These are phyloP conservation scores for Crataegus laevigata DNA, from an alignment of 306 rosid species.

Conservation along the genomic window DNA sequence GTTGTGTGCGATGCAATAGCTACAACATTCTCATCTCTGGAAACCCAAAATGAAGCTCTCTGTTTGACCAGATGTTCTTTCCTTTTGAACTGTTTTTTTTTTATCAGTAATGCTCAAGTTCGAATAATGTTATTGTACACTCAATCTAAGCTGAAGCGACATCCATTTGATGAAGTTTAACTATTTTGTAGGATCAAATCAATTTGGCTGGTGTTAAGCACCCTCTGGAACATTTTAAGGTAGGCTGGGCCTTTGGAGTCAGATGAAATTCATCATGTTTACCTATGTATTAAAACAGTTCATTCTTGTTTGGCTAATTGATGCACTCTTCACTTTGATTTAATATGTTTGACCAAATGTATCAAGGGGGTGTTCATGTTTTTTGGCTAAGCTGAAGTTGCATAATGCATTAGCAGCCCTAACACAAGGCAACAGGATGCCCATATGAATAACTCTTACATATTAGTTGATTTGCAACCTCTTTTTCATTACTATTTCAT, in stretches of 20 bases:
- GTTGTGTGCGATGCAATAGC: not conserved
- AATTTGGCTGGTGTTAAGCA: conserved; percentile 73
- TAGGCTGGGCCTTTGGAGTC: conserved; percentile 12
- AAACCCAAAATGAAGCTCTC: not conserved
- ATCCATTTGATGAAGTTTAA: not conserved
- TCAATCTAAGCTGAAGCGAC: not conserved
- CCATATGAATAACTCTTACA: no score
- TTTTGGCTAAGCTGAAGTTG: not conserved
- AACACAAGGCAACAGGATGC: no score
- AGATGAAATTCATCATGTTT: not conserved
- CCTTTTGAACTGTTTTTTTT: not conserved
- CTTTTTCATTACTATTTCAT: no score
- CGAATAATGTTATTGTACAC: not conserved
- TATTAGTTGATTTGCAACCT: no score
- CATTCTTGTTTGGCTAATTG: not conserved
- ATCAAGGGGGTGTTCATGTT: not conserved
- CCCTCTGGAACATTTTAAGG: conserved; percentile 81
- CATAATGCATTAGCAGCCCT: no score
- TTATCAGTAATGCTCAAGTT: not conserved
- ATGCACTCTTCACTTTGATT: not conserved
- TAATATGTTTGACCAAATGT: not conserved
- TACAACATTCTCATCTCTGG: not conserved
- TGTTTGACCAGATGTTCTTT: not conserved
- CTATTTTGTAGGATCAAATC: conserved; percentile 72
- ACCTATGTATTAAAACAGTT: not conserved